phyloP scores from a whole-genome alignment of 257 asterid species.

The Solanum sejunctum region DNA sequence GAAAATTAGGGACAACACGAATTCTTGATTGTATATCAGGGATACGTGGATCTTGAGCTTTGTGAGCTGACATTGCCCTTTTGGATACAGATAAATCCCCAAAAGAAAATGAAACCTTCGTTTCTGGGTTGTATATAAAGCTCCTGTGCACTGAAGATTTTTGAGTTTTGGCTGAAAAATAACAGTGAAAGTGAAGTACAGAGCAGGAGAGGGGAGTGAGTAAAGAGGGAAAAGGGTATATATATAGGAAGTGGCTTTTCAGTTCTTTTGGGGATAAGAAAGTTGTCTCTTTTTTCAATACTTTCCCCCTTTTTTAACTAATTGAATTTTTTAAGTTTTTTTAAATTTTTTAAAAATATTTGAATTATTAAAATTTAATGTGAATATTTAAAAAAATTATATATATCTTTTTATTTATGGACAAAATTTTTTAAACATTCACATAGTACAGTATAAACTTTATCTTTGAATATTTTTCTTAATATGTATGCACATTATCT shows the following conservation, averaged over 20 bases:
- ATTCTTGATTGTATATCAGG: conserved; percentile 63
- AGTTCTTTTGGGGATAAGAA: not conserved
- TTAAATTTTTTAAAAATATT: too few species aligned
- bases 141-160: not conserved
- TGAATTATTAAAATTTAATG: too few species aligned
- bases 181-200: not conserved
- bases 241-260: not conserved
- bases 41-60: conserved; percentile 62
- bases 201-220: not conserved
- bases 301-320: too few species aligned
- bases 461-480: too few species aligned
- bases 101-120: not conserved
- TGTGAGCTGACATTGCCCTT: conserved; percentile 44
- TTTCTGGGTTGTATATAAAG: not conserved
- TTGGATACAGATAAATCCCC: not conserved
- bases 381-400: too few species aligned
- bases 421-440: too few species aligned
- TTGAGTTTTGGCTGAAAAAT: not conserved
- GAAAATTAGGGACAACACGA: conserved; percentile 73
- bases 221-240: not conserved
- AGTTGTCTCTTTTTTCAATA: not conserved
- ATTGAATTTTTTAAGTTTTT: too few species aligned
- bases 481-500: too few species aligned
- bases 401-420: too few species aligned
- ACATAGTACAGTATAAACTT: too few species aligned